Evolutionary conservation across 2,329 filamentous ascomycete species (phyloP).

Genomic region (Calonectria pseudoreteaudii): DNA sequence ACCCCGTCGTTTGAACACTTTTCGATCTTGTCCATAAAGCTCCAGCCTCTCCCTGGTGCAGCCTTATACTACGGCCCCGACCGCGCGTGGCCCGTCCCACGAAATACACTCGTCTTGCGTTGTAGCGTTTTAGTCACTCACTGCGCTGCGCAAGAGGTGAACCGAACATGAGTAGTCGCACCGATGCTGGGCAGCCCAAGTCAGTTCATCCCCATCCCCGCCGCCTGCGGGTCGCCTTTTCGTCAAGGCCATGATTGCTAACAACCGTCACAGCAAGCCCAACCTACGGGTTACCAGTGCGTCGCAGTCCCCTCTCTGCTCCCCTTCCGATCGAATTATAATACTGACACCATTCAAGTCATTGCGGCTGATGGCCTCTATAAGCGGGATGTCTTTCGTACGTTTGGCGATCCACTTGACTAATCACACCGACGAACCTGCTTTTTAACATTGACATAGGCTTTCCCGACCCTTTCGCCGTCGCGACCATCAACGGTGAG

Average conservation of each 20-base stretch:
- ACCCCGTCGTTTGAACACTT: conserved; percentile 33
- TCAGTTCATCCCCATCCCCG: conserved; percentile 41
- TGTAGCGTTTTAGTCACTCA: conserved; percentile 42
- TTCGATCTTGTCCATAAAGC: conserved; percentile 29
- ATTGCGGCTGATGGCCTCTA: conserved; percentile 98
- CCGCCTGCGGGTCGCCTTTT: conserved; percentile 21
- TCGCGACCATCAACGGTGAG: conserved; percentile 96
- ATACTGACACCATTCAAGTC: conserved; percentile 71
- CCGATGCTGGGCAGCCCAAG: conserved; percentile 52
- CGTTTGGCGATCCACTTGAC: conserved; percentile 52
- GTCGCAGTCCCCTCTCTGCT: conserved; percentile 47
- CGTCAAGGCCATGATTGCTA: conserved; percentile 39
- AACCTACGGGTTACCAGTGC: conserved; percentile 95
- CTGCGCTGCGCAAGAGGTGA: conserved; percentile 43
- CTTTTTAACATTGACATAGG: conserved; percentile 66
- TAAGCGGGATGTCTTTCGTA: conserved; percentile 99
- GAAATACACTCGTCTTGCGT: conserved; percentile 30
- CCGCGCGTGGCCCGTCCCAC: conserved; percentile 30
- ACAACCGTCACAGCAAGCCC: conserved; percentile 69
- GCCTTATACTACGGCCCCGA: conserved; percentile 27
- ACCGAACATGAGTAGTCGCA: conserved; percentile 49
- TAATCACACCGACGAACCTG: background rate
- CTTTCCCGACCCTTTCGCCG: conserved; percentile 97
- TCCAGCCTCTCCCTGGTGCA: conserved; percentile 26
- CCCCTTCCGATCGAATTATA: conserved; percentile 31